These are phyloP conservation scores for Saprolegnia parasitica DNA, from an alignment of 352 stramenopile species.

Conservation along the genomic window DNA sequence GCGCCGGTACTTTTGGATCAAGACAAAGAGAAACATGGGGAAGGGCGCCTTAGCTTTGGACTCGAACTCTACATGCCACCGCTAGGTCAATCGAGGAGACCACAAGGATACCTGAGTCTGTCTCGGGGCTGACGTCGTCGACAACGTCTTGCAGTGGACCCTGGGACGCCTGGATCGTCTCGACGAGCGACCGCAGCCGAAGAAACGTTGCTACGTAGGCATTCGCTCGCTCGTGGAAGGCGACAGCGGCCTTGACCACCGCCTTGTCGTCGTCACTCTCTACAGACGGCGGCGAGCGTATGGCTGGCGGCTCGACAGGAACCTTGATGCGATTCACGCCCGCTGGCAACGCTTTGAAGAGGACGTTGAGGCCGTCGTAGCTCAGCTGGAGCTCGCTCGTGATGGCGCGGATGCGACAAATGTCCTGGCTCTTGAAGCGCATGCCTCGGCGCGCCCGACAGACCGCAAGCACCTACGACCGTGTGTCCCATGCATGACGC, in stretches of 20 bases:
- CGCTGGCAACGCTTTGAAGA: constrained; percentile 49
- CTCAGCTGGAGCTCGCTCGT: constrained; percentile 45
- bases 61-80: constrained; percentile 55
- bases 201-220: not conserved
- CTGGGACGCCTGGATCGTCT: not conserved
- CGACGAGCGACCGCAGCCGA: not conserved
- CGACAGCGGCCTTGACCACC: not conserved
- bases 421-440: constrained; percentile 68
- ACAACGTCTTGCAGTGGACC: not conserved
- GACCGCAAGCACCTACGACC: constrained; percentile 55
- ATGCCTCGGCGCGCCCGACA: constrained; percentile 74
- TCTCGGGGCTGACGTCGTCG: not conserved
- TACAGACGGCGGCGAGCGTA: not conserved
- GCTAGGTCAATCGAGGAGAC: not conserved
- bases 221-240: constrained; percentile 9
- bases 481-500: constrained; percentile 11
- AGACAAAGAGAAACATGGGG: constrained; percentile 58
- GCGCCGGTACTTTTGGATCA: constrained; percentile 84
- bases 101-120: constrained; percentile 9
- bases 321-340: constrained; percentile 53
- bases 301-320: no score
- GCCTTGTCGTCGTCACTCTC: not conserved
- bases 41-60: constrained; percentile 73
- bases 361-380: constrained; percentile 50
- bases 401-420: constrained; percentile 48